These are phyloP conservation scores for Termitomyces sp. DNA, from an alignment of 768 basidiomycete genomes.

Conservation along the genomic window DNA sequence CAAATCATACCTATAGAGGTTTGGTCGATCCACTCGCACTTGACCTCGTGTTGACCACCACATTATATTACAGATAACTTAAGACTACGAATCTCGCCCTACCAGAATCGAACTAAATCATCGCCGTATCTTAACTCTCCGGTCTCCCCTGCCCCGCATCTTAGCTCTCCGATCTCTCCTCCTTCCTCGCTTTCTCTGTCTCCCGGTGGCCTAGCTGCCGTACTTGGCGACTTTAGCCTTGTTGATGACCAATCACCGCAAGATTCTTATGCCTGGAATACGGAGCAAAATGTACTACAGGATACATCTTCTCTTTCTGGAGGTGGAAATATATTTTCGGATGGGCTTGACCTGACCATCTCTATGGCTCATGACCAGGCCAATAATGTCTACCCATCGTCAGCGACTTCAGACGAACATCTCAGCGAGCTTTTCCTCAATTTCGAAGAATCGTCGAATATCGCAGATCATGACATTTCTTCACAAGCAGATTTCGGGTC, in stretches of 20 bases:
- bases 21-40: background rate
- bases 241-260: background rate
- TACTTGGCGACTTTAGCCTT: slow-evolving; percentile 2
- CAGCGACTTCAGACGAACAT: slow-evolving; percentile 2
- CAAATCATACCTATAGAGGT: slow-evolving; percentile 9
- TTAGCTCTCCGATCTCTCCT: slow-evolving; percentile 7
- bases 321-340: background rate
- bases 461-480: background rate
- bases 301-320: background rate
- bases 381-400: background rate
- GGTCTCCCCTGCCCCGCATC: background rate
- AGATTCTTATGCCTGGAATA: background rate
- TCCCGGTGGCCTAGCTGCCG: slow-evolving; percentile 4
- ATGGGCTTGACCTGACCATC: slow-evolving; percentile 3
- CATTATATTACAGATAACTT: slow-evolving; percentile 1
- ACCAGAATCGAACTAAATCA: background rate
- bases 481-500: slow-evolving; percentile 1
- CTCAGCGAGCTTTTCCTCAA: background rate
- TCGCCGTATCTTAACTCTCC: slow-evolving; percentile 9
- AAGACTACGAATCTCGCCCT: background rate
- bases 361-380: background rate
- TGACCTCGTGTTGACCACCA: background rate
- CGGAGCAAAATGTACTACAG: slow-evolving; percentile 3
- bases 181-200: slow-evolving; percentile 9
- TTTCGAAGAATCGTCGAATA: background rate